These are phyloP conservation scores for Suillus clintonianus DNA, from an alignment of 768 basidiomycete genomes.

Conservation along the genomic window DNA sequence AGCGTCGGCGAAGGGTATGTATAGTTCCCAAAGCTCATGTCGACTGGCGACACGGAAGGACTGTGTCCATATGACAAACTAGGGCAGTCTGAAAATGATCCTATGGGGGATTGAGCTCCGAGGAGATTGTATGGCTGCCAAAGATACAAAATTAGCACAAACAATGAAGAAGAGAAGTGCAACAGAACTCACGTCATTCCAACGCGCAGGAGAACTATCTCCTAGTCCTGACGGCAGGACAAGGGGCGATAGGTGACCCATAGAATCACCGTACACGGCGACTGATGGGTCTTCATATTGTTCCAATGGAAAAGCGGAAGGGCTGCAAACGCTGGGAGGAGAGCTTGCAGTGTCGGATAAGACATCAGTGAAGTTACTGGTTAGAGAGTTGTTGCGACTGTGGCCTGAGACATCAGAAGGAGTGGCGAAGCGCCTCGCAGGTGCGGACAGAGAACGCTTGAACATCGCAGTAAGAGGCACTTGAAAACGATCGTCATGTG, in stretches of 20 bases:
- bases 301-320: constrained; percentile 15
- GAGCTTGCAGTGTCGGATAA: constrained; percentile 31
- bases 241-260: constrained; percentile 30
- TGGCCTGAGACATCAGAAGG: constrained; percentile 13
- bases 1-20: constrained; percentile 15
- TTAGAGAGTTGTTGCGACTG: constrained; percentile 24
- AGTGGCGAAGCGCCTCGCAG: constrained; percentile 33
- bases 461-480: constrained; percentile 65
- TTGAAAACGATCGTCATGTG: constrained; percentile 37
- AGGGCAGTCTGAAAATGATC: constrained; percentile 16
- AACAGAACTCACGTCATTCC: constrained; percentile 34
- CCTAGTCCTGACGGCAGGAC: constrained; percentile 33
- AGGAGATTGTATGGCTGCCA: constrained; percentile 35
- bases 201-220: constrained; percentile 30
- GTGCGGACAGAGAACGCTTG: constrained; percentile 63
- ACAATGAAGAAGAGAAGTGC: constrained; percentile 11
- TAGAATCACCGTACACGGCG: constrained; percentile 23
- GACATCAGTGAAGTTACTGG: constrained; percentile 32
- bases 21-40: constrained; percentile 23
- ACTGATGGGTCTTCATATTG: constrained; percentile 22
- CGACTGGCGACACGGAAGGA: constrained; percentile 27
- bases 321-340: constrained; percentile 10
- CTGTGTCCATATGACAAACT: constrained; percentile 25
- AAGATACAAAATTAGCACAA: constrained; percentile 20
- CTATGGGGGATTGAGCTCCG: constrained; percentile 22